phyloP scores from a whole-genome alignment of 495 filamentous ascomycete genomes.

The Penicillium parvum region DNA sequence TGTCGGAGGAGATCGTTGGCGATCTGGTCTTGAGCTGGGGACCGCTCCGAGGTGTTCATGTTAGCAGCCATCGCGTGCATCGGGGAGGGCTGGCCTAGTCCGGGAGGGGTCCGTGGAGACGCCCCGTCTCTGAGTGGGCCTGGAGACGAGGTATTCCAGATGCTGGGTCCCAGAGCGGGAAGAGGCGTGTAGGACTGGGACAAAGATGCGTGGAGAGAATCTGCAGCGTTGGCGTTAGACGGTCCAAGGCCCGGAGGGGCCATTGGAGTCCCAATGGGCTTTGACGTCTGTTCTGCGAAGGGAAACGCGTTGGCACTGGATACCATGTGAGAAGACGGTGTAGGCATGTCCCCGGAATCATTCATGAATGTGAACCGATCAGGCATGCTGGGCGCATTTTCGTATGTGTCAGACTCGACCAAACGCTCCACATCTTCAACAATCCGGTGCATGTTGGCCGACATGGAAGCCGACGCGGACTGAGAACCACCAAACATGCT shows the following conservation, averaged over 20 bases:
- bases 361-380: slow-evolving; percentile 24
- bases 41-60: slow-evolving; percentile 16
- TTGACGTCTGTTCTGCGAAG: slow-evolving; percentile 22
- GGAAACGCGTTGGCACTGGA: slow-evolving; percentile 22
- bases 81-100: slow-evolving; percentile 27
- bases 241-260: slow-evolving; percentile 38
- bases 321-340: slow-evolving; percentile 21
- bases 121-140: slow-evolving; percentile 27
- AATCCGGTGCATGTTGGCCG: slow-evolving; percentile 54
- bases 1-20: slow-evolving; percentile 30
- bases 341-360: slow-evolving; percentile 22
- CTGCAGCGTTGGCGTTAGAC: slow-evolving; percentile 21
- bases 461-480: slow-evolving; percentile 43
- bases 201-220: slow-evolving; percentile 22
- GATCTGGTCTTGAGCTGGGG: slow-evolving; percentile 25
- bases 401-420: slow-evolving; percentile 52
- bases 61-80: slow-evolving; percentile 8
- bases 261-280: slow-evolving; percentile 25
- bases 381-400: slow-evolving; percentile 34
- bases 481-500: slow-evolving; percentile 44
- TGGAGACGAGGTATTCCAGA: slow-evolving; percentile 43
- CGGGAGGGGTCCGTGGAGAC: slow-evolving; percentile 34
- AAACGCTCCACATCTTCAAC: slow-evolving; percentile 57
- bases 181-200: slow-evolving; percentile 36
- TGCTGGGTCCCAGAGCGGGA: slow-evolving; percentile 36